Base-by-base conservation (phyloP, 805 yeast genomes). In the Schwanniomyces occidentalis region DNA sequence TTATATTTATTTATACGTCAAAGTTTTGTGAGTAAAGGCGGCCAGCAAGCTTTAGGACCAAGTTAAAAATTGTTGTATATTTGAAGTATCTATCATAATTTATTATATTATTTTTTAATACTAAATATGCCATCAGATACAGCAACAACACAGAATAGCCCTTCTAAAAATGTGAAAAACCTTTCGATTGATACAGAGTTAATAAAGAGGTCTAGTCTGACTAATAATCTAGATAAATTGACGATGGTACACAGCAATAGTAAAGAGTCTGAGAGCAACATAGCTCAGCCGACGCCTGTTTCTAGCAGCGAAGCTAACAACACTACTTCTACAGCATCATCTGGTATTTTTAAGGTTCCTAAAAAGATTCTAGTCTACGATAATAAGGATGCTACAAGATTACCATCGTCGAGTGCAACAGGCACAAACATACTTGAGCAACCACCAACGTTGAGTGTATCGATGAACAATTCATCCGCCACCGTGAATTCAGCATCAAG, bases 281-380 rank as follows among this genome's bases (percentile, higher is more conserved):
- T n/a, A n/a, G n/a, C n/a, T n/a, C n/a, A 19, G 12, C 17, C 37
- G 6, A 13, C 37, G n/a, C 14, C 32, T 13, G 15, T 13, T 9
- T 17, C 27, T 4, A 21, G 15, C 19, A 22, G 18, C 21, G 20
- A 17, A 10, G 18, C 12, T 13, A 13, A 13, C 18, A 17, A 22
- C 39, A 5, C n/a, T n/a, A n/a, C n/a, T n/a, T n/a, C n/a, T n/a
- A n/a, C n/a, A n/a, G 20, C 19, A 14, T 24, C 35, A 22, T 37
- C 35, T n/a, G 36, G 29, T 16, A 26, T 26, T 7, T 41, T 41
- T 28, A 41, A 41, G 28, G 27, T 34, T 8, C 45, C 45, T 14
- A 41, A 38, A 40, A 39, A 38, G 27, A 24, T 29, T 17, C 35
- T 19, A 16, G 34, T 28, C 12, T 22, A 21, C 19, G 41, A 37